Conservation (phyloP, 805 yeast genomes). For the Maudiozyma turicensis region DNA sequence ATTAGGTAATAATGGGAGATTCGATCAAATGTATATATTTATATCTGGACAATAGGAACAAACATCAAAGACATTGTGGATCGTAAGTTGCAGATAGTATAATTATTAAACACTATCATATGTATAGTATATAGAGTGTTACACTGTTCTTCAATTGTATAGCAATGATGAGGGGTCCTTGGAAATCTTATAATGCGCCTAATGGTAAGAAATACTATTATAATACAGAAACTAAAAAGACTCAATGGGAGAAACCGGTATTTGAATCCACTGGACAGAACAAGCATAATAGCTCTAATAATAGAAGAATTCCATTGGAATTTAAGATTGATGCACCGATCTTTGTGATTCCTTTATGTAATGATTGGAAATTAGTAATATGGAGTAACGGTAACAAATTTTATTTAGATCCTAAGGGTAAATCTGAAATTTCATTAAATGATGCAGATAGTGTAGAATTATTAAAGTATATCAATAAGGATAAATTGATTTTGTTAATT, state of each 20-base stretch:
- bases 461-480: constrained; percentile 24
- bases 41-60: no score
- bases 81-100: no score
- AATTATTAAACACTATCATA: no score
- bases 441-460: constrained; percentile 22
- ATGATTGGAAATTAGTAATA: constrained; percentile 37
- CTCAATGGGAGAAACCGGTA: constrained; percentile 33
- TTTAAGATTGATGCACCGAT: background rate
- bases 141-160: background rate
- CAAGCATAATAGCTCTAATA: constrained; percentile 1
- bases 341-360: constrained; percentile 13
- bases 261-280: background rate
- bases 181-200: constrained; percentile 34
- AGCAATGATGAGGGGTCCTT: constrained; percentile 12
- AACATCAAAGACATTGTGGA: no score
- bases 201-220: constrained; percentile 32
- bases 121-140: no score
- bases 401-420: constrained; percentile 27
- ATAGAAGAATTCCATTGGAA: background rate
- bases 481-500: constrained; percentile 16
- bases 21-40: no score
- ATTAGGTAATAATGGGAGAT: no score
- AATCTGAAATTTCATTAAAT: constrained; percentile 22
- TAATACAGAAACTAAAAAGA: constrained; percentile 29
- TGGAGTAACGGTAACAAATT: constrained; percentile 35